A percentile compares a stretch with the other conserved stretches of the same genome.
phyloP scores from a whole-genome alignment of 257 asterid genomes.

The Voacanga thouarsii region DNA sequence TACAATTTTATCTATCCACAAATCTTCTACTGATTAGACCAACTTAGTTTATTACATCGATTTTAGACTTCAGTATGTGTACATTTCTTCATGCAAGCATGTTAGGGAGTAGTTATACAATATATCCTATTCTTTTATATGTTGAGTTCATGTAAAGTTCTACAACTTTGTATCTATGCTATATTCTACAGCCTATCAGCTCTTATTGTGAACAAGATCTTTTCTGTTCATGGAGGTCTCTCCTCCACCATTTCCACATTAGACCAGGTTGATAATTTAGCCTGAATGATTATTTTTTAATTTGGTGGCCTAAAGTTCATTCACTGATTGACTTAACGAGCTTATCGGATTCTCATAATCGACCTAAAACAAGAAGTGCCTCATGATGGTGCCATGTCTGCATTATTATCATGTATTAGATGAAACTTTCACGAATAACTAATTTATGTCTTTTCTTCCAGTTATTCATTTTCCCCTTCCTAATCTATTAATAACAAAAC shows the following conservation, averaged over 20 bases:
- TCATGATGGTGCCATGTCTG: conserved; percentile 98
- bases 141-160: background rate
- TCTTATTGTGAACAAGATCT: conserved; percentile 86
- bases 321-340: conserved; percentile 17
- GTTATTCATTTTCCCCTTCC: no score
- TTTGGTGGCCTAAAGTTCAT: conserved; percentile 8
- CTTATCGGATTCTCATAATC: conserved; percentile 70
- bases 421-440: no score
- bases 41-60: background rate
- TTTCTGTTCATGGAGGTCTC: conserved; percentile 95
- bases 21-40: background rate
- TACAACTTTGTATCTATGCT: background rate
- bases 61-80: background rate
- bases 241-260: conserved; percentile 85
- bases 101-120: background rate
- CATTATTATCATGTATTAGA: no score
- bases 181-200: conserved; percentile 78
- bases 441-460: no score
- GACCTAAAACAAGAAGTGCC: conserved; percentile 99
- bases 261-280: conserved; percentile 67
- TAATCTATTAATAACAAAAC: no score
- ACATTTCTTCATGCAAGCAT: background rate
- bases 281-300: conserved; percentile 7
- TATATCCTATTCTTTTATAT: background rate
- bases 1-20: background rate